A percentile compares a stretch with the other conserved stretches of the same genome.
Evolutionary conservation across 2,329 filamentous ascomycete species (phyloP).

Genomic region (Ploettnerulaceae sp.): DNA sequence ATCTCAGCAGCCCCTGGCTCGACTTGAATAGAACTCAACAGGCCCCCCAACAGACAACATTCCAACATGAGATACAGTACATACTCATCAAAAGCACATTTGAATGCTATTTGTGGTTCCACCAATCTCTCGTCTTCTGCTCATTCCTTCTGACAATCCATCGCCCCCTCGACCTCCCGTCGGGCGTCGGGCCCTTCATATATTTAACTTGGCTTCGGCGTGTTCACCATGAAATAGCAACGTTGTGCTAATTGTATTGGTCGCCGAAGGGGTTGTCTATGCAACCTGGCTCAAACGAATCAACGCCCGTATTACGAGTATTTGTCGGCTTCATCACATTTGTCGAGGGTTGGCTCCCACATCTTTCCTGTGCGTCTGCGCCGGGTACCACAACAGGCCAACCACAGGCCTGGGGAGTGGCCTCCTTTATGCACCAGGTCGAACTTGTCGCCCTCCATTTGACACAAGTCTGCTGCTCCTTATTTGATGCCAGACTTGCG

Average conservation of each 20-base stretch:
- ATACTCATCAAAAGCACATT: no score
- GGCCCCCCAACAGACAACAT: no score
- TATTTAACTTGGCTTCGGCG: conserved; percentile 5
- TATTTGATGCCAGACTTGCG: conserved; percentile 23
- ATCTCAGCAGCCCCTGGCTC: no score
- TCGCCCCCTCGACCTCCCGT: background rate
- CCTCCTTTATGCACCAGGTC: conserved; percentile 22
- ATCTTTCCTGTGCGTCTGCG: background rate
- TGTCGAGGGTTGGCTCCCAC: background rate
- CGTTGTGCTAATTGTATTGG: conserved; percentile 2
- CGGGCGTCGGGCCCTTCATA: background rate
- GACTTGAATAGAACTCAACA: no score
- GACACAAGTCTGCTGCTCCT: conserved; percentile 12
- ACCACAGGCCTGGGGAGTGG: conserved; percentile 8
- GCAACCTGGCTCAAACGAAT: conserved; percentile 5
- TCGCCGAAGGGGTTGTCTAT: conserved; percentile 1
- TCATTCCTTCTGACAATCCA: background rate
- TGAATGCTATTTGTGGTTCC: no score
- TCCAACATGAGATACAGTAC: no score
- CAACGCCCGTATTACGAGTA: background rate
- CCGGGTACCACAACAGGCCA: conserved; percentile 9
- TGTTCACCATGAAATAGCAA: conserved; percentile 1
- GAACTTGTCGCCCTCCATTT: conserved; percentile 22
- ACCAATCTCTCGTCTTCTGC: background rate
- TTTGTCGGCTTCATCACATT: background rate